Percentiles rank a stretch among this genome's conserved stretches.
Conservation (phyloP, 2,329 filamentous ascomycete genomes). For the Myriosclerotinia curreyana region DNA sequence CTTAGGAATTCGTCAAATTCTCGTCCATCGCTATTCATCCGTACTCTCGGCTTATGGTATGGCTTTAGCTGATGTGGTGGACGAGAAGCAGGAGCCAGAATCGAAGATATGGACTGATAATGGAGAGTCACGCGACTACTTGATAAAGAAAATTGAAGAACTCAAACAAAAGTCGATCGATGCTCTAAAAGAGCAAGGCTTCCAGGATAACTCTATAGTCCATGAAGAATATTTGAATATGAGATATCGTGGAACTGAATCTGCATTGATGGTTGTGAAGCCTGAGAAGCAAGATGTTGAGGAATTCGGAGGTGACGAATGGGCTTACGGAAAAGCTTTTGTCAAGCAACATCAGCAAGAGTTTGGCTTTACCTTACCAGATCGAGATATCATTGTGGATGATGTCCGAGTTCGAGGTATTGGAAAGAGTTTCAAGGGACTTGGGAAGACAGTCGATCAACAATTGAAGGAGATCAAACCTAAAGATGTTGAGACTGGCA, state of each 20-base stretch:
- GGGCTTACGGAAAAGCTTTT: constrained; percentile 83
- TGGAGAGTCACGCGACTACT: constrained; percentile 55
- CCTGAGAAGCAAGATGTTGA: constrained; percentile 61
- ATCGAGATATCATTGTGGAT: constrained; percentile 85
- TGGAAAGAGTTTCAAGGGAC: constrained; percentile 78
- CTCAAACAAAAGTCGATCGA: constrained; percentile 71
- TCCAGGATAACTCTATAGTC: constrained; percentile 67
- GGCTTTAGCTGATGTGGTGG: constrained; percentile 88
- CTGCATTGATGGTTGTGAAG: constrained; percentile 83
- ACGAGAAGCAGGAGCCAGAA: constrained; percentile 80
- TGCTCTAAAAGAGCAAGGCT: constrained; percentile 73
- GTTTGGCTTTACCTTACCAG: constrained; percentile 84
- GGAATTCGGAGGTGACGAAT: constrained; percentile 63
- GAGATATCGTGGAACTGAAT: constrained; percentile 87
- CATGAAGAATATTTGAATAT: constrained; percentile 95
- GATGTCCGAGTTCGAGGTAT: constrained; percentile 87
- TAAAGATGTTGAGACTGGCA: constrained; percentile 42
- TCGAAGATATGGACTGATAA: constrained; percentile 60
- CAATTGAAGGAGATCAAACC: constrained; percentile 70
- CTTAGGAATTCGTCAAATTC: constrained; percentile 78
- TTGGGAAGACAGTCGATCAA: constrained; percentile 78
- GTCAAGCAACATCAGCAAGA: constrained; percentile 85
- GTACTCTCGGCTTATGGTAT: constrained; percentile 90
- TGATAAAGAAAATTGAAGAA: constrained; percentile 72
- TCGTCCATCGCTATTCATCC: constrained; percentile 84